Conservation (phyloP, 2,329 filamentous ascomycete genomes). For the Colletotrichum filicis region DNA sequence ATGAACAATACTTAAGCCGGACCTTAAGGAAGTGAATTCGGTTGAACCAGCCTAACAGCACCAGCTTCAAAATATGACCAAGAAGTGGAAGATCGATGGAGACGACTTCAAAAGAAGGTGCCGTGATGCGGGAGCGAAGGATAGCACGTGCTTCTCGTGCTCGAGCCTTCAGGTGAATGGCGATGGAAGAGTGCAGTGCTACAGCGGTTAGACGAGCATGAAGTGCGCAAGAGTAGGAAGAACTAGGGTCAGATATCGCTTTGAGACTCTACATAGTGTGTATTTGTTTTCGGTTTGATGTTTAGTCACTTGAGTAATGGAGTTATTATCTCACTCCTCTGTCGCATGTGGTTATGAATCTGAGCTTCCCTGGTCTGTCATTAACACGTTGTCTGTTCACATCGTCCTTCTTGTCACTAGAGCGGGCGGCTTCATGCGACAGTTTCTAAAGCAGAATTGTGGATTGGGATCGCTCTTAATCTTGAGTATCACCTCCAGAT, state of each 20-base stretch:
- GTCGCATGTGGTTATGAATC: too few species aligned
- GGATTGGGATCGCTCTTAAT: too few species aligned
- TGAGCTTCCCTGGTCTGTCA: too few species aligned
- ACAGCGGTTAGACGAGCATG: background rate
- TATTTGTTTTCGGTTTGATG: too few species aligned
- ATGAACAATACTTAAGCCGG: background rate
- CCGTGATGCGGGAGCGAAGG: background rate
- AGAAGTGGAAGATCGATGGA: background rate
- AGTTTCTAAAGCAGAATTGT: fast-evolving
- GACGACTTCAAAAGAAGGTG: background rate
- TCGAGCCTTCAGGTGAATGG: background rate
- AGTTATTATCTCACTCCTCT: too few species aligned
- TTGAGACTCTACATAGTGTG: background rate
- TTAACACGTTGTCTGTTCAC: too few species aligned
- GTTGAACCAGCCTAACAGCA: background rate
- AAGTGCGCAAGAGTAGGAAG: background rate
- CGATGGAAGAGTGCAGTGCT: background rate
- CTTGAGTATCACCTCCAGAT: too few species aligned
- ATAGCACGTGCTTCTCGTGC: background rate
- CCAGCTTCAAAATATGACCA: background rate
- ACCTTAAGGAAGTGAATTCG: too few species aligned
- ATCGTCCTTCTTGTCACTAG: too few species aligned
- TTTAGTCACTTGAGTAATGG: too few species aligned
- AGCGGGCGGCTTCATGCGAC: too few species aligned
- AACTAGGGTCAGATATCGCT: fast-evolving